These are phyloP conservation scores for Ceratocystis colombiana DNA, from an alignment of 2,329 filamentous ascomycete species.

Conservation along the genomic window DNA sequence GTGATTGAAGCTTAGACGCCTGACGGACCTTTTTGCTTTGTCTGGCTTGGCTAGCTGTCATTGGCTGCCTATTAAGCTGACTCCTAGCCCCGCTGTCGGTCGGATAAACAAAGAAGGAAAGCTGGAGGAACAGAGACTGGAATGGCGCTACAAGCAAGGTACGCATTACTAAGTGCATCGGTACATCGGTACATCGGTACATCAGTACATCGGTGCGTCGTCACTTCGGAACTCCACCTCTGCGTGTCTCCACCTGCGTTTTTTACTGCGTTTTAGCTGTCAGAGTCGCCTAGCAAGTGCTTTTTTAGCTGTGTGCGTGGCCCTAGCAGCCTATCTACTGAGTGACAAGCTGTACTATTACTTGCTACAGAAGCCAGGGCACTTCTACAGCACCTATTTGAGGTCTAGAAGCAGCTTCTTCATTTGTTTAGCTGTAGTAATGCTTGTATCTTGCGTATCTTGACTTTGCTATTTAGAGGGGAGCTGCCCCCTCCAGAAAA, in stretches of 20 bases:
- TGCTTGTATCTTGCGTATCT: not conserved
- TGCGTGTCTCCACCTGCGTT: constrained; percentile 3
- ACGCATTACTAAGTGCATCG: not conserved
- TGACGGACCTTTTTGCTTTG: too few species aligned
- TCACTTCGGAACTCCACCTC: not conserved
- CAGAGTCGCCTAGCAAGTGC: too few species aligned
- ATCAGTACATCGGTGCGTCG: not conserved
- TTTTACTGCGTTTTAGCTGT: constrained; percentile 4
- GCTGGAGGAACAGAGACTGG: constrained; percentile 1
- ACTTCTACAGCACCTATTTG: too few species aligned
- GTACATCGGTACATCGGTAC: not conserved
- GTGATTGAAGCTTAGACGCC: too few species aligned
- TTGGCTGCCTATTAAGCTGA: not conserved
- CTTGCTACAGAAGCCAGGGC: not conserved
- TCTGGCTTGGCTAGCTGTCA: too few species aligned
- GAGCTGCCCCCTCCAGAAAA: constrained; percentile 1
- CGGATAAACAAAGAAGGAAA: not conserved
- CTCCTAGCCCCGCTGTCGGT: not conserved
- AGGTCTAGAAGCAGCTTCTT: too few species aligned
- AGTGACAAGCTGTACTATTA: not conserved
- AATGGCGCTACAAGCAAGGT: too few species aligned
- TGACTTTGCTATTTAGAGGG: constrained; percentile 5
- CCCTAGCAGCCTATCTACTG: not conserved
- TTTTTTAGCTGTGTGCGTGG: too few species aligned
- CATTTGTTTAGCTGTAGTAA: too few species aligned